phyloP scores from a whole-genome alignment of 352 stramenopile genomes.

The Globisporangium takayamanum region DNA sequence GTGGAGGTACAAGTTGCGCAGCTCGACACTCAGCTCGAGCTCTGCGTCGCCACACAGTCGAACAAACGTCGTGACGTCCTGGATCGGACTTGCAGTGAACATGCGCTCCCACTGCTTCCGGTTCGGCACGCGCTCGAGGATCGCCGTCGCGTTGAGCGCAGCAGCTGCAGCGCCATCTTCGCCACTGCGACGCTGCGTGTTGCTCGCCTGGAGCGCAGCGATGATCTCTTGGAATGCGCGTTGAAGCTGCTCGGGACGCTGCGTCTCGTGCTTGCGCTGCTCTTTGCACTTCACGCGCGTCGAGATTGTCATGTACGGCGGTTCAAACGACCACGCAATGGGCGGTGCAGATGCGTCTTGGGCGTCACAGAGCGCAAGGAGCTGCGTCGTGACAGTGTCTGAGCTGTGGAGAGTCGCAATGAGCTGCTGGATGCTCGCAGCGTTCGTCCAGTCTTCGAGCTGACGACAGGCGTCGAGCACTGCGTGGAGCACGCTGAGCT shows the following conservation, averaged over 20 bases:
- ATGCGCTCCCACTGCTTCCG: slow-evolving; percentile 15
- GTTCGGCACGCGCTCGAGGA: slow-evolving; percentile 6
- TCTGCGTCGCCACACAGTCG: neutral
- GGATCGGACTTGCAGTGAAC: slow-evolving; percentile 2
- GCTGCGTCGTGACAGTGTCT: neutral
- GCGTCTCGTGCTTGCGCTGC: slow-evolving; percentile 7
- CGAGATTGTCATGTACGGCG: slow-evolving; percentile 6
- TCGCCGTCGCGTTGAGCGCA: neutral
- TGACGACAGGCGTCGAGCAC: slow-evolving; percentile 50
- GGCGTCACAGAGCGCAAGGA: slow-evolving; percentile 7
- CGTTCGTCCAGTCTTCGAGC: slow-evolving; percentile 28
- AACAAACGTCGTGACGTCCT: slow-evolving; percentile 11
- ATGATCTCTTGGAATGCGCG: slow-evolving; percentile 2
- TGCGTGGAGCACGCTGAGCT: slow-evolving; percentile 20
- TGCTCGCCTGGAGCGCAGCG: neutral
- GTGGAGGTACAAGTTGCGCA: slow-evolving; percentile 14
- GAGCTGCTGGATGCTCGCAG: slow-evolving; percentile 9
- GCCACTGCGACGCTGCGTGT: neutral
- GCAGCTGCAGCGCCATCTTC: too few species aligned
- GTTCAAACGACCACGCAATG: slow-evolving; percentile 10
- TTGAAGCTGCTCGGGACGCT: neutral
- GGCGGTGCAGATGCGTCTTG: slow-evolving; percentile 3
- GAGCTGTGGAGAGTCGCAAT: slow-evolving; percentile 1
- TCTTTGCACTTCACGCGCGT: slow-evolving; percentile 9
- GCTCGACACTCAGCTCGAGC: slow-evolving; percentile 2